Evolutionary conservation across 2,329 filamentous ascomycete species (phyloP), one percentile per base, ranked within the genome.

Genomic region (Amphichorda felina): DNA sequence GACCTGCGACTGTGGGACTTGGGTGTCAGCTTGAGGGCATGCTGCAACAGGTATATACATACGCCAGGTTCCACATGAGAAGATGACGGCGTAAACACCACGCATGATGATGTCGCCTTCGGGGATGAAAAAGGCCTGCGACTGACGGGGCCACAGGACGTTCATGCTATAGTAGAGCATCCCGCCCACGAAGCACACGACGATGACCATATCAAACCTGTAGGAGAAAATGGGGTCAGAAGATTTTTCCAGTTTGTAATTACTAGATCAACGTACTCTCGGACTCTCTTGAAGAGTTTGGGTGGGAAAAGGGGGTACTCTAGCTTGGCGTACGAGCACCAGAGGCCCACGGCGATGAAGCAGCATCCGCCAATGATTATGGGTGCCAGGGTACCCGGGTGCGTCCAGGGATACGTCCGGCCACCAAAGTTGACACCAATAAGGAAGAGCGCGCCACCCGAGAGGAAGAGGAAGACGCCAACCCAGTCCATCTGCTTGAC

Each of bases 91-190:
- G 40, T 51, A 53, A 3, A 50, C 45, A 7, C 49, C 50, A 5
- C 42, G 40, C 41, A 51, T 43, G 33, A 51, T 42, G 26, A 41
- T 40, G 13, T 41, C 41, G 30, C 44, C 42, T 10, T 43, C 38
- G 3, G 40, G 39, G n/a, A 48, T 40, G 40, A 49, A 50, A 29
- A 50, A 41, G 10, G 43, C 38, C 24, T 47, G 46, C n/a, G 46
- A 46, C 32, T 53, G 48, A 3, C 47, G 44, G 5, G 50, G 50
- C 50, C 48, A 51, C 19, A 52, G 41, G 8, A 53, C 50, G 35
- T 52, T 50, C 46, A 50, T 52, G 34, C 43, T 49, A 40, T 53
- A 52, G 37, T 50, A 49, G 11, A 53, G 42, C 50, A 54, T 54
- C 11, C 50, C 50, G 7, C 45, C 48, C 4, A 54, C 50, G 19